Evolutionary conservation across 768 basidiomycete genomes (phyloP), one percentile per base, ranked within the genome.

Genomic region (Boletus huronensis): DNA sequence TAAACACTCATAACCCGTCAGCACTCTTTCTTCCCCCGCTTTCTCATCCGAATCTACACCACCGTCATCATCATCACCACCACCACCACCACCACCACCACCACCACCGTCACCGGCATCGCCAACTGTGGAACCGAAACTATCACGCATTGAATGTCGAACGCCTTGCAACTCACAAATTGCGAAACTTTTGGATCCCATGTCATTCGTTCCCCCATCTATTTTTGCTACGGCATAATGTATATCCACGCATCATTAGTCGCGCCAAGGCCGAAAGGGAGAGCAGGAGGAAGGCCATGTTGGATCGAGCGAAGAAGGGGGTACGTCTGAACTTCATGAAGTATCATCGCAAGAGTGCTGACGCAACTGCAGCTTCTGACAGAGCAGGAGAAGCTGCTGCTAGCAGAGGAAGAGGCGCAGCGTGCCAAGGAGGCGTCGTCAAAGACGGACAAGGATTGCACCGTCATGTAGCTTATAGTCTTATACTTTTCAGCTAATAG

Each of bases 201-300:
- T 69, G 58, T 82, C 85, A 58, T 88, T 83, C 64, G 75, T 81
- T 54, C 88, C 88, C 16, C 87, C 77, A 52, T 75, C 87, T 34
- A 74, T 91, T 26, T 90, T 89, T 64, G 81, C 80, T 42, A 70
- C 73, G 59, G 86, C 86, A 55, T 91, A 72, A 89, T 72, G 28
- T 58, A 43, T 57, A 55, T 57, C 52, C 35, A 52, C 35, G 17
- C 46, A 59, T 58, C 58, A 25, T 17, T 65, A 90, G 88, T 60
- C 87, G 88, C 21, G 87, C 88, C 39, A 84, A 76, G 72, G 84
- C 83, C 13, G 90, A 93, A 71, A 77, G 80, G 64, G 84, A 84
- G 64, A 90, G 88, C 61, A 77, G 77, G 64, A 68, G 81, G 56
- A 83, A 79, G 68, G 88, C 85, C 3, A 82, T 92, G 82, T 75